Base-by-base conservation (phyloP, 441 rosid species). In the Capsella rubella region DNA sequence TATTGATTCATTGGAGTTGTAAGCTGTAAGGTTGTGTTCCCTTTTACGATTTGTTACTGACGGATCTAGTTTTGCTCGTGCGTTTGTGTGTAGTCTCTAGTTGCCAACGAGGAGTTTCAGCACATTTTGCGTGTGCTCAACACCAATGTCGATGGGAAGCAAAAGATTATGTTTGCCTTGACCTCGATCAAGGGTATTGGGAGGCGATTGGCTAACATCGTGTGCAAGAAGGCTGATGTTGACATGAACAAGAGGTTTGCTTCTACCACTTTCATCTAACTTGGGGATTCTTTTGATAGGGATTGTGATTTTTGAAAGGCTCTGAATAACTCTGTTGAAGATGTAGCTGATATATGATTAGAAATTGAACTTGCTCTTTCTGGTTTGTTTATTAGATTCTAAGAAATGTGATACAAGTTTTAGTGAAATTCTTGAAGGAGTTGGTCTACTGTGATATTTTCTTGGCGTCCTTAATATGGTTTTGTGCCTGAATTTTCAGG, bases 121-220 rank as follows among this genome's bases (percentile, higher is more conserved):
- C 96, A 90, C 78, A 90, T 90, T 51, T 85, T 90, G 81, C 93
- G 91, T 87, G 96, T 90, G 70, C 59, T 87, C 61, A 90, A 90
- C 84, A 88, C 93, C 40, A 90, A 90, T 72, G 96, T 90, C 2
- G 96, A 90, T 83, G 96, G 96, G 2, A 90, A 88, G 80, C 93
- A 90, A 76, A 90, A 88, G 80, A 90, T 90, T 28, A 85, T 90
- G 96, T 88, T 88, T 64, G 93, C 96, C 40, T 81, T 88, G 5
- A 90, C 96, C 71, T 88, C 96, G 47, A 90, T 90, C 78, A 90
- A 90, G 55, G 96, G 96, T 80, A 85, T 90, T 58, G 96, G 96
- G 61, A 90, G 96, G 80, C 83, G 96, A 53, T 86, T 90, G 15
- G 93, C 96, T n/a, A 90, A 90, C 85, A 85, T 88, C 58, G 90